Evolutionary conservation across 2,329 filamentous ascomycete genomes (phyloP).

Genomic region (Cladosporium sp.): DNA sequence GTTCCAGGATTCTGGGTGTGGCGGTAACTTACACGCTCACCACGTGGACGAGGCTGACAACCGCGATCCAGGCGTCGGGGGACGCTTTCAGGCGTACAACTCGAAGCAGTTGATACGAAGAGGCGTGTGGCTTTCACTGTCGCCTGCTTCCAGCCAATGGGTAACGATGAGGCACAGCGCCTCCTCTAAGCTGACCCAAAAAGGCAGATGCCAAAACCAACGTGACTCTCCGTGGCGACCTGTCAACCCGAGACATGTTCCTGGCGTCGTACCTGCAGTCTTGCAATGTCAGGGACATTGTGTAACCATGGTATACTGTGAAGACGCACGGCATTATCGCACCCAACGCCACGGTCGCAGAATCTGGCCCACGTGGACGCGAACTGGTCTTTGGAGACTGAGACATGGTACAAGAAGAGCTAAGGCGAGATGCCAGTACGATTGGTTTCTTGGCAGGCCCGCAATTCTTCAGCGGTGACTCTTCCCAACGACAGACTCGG

Average conservation of each 20-base stretch:
- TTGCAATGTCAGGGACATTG: not conserved
- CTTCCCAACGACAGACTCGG: too few relatives aligned
- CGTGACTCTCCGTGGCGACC: not conserved
- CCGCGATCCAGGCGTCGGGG: not conserved
- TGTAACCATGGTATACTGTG: not conserved
- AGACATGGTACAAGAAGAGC: too few relatives aligned
- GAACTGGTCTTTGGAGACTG: too few relatives aligned
- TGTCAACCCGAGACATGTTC: not conserved
- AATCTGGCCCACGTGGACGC: not conserved
- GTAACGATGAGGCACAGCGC: not conserved
- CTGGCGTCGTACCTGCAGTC: not conserved
- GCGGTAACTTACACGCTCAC: not conserved
- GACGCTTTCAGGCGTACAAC: not conserved
- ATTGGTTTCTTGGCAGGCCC: too few relatives aligned
- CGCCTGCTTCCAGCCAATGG: not conserved
- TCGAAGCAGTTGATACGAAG: not conserved
- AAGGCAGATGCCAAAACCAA: not conserved
- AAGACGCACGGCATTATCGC: not conserved
- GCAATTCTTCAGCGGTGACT: too few relatives aligned
- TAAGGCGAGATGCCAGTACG: too few relatives aligned
- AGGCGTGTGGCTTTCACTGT: not conserved
- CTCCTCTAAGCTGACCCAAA: not conserved
- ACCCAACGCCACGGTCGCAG: not conserved
- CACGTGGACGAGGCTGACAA: not conserved
- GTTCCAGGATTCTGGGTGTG: not conserved